Conservation (phyloP, 371 early-diverging fungal genomes). For the Lichtheimia ramosa region DNA sequence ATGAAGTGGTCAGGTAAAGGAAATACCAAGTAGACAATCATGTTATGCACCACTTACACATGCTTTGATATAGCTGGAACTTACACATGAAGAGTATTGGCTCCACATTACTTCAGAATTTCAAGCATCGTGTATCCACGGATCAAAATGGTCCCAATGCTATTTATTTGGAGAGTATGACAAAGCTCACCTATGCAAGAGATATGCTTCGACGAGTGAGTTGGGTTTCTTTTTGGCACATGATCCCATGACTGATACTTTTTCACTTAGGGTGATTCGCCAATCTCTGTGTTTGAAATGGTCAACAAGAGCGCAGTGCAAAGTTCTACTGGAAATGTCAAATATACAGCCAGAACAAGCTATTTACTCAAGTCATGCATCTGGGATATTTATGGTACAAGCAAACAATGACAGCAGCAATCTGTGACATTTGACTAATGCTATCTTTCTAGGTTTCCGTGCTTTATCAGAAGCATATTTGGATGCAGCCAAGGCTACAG, state of each 20-base stretch:
- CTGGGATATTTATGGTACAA: conserved; percentile 29
- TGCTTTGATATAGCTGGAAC: conserved; percentile 11
- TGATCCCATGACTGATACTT: neutral
- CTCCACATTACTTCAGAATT: neutral
- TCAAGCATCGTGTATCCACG: too few species aligned
- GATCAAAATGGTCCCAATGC: conserved; percentile 5
- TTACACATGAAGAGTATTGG: conserved; percentile 12
- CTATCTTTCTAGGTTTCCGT: conserved; percentile 12
- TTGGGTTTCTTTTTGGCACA: neutral
- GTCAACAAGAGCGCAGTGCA: conserved; percentile 16
- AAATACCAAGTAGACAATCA: neutral
- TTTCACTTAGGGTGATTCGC: conserved; percentile 16
- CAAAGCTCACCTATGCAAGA: conserved; percentile 10
- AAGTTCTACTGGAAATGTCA: conserved; percentile 20
- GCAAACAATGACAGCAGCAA: too few species aligned
- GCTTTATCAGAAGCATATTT: conserved; percentile 20
- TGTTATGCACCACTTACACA: neutral
- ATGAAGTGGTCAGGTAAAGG: conserved; percentile 35
- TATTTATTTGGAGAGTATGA: conserved; percentile 15
- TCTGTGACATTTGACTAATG: too few species aligned
- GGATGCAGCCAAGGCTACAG: conserved; percentile 16
- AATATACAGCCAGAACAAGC: conserved; percentile 19
- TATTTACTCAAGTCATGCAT: conserved; percentile 18
- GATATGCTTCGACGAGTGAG: conserved; percentile 20
- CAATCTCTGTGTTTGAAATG: conserved; percentile 18